Conservation (phyloP, 1,139 yeast genomes). For the Pichia sp. region DNA sequence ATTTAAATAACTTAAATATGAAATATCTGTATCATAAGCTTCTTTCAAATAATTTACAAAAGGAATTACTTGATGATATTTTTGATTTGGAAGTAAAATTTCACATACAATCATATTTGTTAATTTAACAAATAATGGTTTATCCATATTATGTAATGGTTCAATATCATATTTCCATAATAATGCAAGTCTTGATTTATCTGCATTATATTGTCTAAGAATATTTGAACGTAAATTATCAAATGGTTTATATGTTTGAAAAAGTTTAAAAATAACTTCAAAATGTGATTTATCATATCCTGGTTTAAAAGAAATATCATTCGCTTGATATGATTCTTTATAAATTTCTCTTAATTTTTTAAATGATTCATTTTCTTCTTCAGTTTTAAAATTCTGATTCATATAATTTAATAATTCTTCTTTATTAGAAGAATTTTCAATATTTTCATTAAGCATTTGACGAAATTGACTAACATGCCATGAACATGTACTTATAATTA, state of each 20-base stretch:
- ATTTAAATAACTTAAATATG: constrained; percentile 4
- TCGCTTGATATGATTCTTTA: not conserved
- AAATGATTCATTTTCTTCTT: not conserved
- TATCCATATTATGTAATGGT: not conserved
- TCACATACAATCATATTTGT: not conserved
- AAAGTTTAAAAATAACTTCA: constrained; percentile 5
- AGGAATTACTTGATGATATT: constrained; percentile 7
- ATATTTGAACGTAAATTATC: not conserved
- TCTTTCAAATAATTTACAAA: constrained; percentile 7
- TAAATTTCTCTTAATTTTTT: constrained; percentile 1
- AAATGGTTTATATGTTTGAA: constrained; percentile 4
- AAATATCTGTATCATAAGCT: constrained; percentile 2
- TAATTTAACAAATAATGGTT: constrained; percentile 2
- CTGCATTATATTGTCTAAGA: not conserved
- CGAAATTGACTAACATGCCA: not conserved
- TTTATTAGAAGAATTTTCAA: not conserved
- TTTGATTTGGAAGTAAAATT: not conserved
- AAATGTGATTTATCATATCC: constrained; percentile 4
- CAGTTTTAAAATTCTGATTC: not conserved
- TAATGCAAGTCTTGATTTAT: not conserved
- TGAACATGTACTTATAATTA: not conserved
- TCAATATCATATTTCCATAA: constrained; percentile 2
- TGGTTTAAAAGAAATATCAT: constrained; percentile 6
- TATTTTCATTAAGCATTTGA: not conserved
- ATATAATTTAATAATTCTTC: not conserved